These are phyloP conservation scores for Venturia aucupariae DNA, from an alignment of 2,329 filamentous ascomycete genomes.

Conservation along the genomic window DNA sequence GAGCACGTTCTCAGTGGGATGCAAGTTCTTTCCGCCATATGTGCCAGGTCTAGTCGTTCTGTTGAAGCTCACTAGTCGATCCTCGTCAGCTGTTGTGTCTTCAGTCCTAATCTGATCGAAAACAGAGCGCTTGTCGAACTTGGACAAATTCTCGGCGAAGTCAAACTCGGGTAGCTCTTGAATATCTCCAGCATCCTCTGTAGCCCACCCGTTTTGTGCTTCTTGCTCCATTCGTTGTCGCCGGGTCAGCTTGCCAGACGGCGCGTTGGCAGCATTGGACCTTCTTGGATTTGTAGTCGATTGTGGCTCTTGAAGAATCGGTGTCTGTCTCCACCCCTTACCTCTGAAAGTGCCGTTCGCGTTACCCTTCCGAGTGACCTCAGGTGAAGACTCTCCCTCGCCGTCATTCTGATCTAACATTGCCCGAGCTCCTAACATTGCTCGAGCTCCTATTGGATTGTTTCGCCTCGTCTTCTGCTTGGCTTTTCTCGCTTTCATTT, in stretches of 20 bases:
- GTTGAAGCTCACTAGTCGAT: constrained; percentile 86
- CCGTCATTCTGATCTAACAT: constrained; percentile 23
- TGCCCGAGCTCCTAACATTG: constrained; percentile 32
- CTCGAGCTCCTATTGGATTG: constrained; percentile 36
- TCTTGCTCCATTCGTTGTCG: constrained; percentile 27
- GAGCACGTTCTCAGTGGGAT: constrained; percentile 86
- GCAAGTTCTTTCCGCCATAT: constrained; percentile 71
- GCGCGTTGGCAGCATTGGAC: constrained; percentile 25
- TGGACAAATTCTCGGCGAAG: constrained; percentile 79
- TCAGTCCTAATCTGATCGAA: constrained; percentile 89
- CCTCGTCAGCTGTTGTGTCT: constrained; percentile 79
- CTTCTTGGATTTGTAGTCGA: constrained; percentile 31
- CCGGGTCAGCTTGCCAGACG: constrained; percentile 26
- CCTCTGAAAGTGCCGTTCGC: constrained; percentile 37
- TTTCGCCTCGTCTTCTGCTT: constrained; percentile 35
- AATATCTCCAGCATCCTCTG: constrained; percentile 89
- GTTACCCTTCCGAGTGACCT: constrained; percentile 22
- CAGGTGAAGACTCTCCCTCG: constrained; percentile 22
- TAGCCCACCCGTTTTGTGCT: constrained; percentile 74
- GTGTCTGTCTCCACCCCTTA: constrained; percentile 60
- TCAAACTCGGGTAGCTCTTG: constrained; percentile 93
- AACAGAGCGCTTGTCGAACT: constrained; percentile 86
- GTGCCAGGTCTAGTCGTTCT: constrained; percentile 46
- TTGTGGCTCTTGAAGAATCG: constrained; percentile 53
- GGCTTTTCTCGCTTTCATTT: constrained; percentile 20